These are phyloP conservation scores for Polyporus arcularius DNA, from an alignment of 768 basidiomycete species.

Conservation along the genomic window DNA sequence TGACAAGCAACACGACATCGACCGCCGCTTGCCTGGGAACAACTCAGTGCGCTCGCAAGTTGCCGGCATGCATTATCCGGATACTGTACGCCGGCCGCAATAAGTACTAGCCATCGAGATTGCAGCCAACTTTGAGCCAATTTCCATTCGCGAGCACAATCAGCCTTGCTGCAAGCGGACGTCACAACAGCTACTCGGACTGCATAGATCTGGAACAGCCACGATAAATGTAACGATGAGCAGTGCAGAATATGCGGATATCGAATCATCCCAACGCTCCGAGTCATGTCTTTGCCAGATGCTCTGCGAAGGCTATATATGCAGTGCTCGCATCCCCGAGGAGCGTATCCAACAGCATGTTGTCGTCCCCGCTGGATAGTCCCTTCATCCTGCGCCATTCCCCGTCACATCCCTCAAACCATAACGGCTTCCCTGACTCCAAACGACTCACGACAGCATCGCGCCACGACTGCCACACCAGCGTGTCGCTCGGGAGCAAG, in stretches of 20 bases:
- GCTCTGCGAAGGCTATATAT: neutral
- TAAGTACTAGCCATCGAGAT: too few relatives aligned
- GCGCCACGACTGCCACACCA: constrained; percentile 9
- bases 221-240: neutral
- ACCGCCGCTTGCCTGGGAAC: too few relatives aligned
- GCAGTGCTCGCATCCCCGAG: constrained; percentile 4
- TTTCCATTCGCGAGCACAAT: too few relatives aligned
- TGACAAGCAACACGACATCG: too few relatives aligned
- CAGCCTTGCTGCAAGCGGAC: too few relatives aligned
- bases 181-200: too few relatives aligned
- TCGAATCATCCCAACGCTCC: neutral
- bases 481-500: constrained; percentile 5
- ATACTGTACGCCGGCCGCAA: too few relatives aligned
- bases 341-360: neutral
- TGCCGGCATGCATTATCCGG: too few relatives aligned
- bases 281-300: neutral
- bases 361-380: neutral
- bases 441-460: constrained; percentile 3
- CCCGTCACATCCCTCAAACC: neutral
- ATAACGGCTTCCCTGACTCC: neutral
- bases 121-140: too few relatives aligned
- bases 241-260: neutral
- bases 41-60: too few relatives aligned
- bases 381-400: constrained; percentile 5
- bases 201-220: too few relatives aligned